phyloP scores from a whole-genome alignment of 768 basidiomycete species.

The Termitomyces sp. region DNA sequence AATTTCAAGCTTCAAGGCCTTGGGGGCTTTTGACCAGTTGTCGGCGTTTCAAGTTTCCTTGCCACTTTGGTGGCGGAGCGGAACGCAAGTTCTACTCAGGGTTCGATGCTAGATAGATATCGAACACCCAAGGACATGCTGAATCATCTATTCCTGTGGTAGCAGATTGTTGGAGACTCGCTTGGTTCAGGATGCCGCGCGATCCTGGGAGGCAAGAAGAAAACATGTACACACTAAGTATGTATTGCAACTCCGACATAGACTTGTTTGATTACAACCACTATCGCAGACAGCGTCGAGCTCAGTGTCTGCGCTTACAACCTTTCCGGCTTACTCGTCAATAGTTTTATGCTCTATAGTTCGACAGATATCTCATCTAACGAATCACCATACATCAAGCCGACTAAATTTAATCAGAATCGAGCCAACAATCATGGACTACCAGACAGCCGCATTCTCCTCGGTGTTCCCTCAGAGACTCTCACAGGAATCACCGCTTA shows the following conservation, averaged over 20 bases:
- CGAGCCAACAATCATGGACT: conserved; percentile 46
- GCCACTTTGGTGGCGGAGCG: no score
- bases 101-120: no score
- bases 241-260: neutral
- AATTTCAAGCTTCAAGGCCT: no score
- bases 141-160: no score
- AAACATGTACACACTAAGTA: no score
- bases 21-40: no score
- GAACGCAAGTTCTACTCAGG: no score
- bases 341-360: conserved; percentile 67
- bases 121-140: no score
- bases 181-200: no score
- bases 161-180: no score
- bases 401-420: conserved; percentile 21
- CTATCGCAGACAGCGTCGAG: conserved; percentile 9
- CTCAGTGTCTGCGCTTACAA: conserved; percentile 13
- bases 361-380: conserved; percentile 36
- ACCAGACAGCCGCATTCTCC: conserved; percentile 30
- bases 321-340: neutral
- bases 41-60: no score
- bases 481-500: conserved; percentile 74
- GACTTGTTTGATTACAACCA: conserved; percentile 5
- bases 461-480: conserved; percentile 61
- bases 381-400: conserved; percentile 27
- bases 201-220: no score